Base-by-base conservation (phyloP, 1,284 basidiomycete species). In the Serendipita sp. region DNA sequence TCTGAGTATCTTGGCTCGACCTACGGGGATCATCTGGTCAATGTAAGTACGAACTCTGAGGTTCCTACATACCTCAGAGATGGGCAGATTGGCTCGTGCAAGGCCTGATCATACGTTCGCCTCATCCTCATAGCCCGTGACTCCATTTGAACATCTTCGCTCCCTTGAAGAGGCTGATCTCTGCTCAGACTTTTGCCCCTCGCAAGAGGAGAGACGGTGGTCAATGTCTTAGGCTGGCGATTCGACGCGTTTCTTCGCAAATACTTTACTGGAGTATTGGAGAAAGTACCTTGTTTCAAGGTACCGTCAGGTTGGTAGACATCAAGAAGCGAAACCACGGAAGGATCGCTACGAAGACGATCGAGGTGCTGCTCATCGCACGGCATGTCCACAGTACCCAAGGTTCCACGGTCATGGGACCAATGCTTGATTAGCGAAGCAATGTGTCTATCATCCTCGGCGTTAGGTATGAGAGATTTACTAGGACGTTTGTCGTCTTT, bases 281-380 rank as follows among this genome's bases (percentile, higher is more conserved):
- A 82, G 69, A 89, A 89, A 3, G 79, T 79, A 49, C 78, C 71
- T 1, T 77, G 75, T 17, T 81, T 76, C 38, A 89, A 74, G 62
- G 77, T 77, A 5, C 87, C 87, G 62, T 85, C 74, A 6, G 85
- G 80, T 68, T 89, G 85, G 67, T 88, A 89, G 68, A 87, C 75
- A 62, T 82, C 77, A 34, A 89, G 72, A 32, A 89, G 73, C 66
- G 83, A 88, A 5, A 77, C 83, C 38, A 89, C 84, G 17, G 87
- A 90, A 2, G 87, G 86, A 65, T 89, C 87, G 49, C 82, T 81
- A 58, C 82, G 82, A 50, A 89, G 76, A 15, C 78, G 74, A n/a
- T 79, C 71, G 3, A 85, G 74, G 15, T 83, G 79, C 63, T 73
- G 79, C 67, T 74, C 71, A 65, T 82, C 81, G 55, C 79, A 77